Base-by-base conservation (phyloP, 2,329 filamentous ascomycete genomes). In the Pyrenophora teres region DNA sequence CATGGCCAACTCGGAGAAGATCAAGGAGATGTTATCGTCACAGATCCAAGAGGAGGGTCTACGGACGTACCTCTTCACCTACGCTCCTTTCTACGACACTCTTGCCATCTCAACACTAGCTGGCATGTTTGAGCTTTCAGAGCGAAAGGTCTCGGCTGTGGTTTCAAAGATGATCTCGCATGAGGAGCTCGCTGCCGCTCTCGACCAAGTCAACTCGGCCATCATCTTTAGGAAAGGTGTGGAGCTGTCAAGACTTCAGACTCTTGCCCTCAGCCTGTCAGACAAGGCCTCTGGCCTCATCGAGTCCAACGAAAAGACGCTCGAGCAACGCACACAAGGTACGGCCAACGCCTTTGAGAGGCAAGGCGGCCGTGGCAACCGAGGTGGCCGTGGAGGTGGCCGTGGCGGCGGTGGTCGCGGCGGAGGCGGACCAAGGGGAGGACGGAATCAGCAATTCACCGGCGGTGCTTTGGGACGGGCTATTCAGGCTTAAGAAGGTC, bases 201-300 rank as follows among this genome's bases (percentile, higher is more conserved):
- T 99, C 23, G 95, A 99, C 80, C 94, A 99, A 79, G 93, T 99
- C 78, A 97, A 95, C 69, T 87, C 89, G 64, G 95, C 91, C 44
- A 91, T 99, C 77, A 94, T 97, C 79, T 99, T 99, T 90, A 89
- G 94, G 77, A 97, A 99, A 87, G 95, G 94, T 53, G 94, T 99
- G 58, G 95, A 99, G 82, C 86, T 99, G 60, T 96, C 91, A 71
- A 87, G 95, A 65, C 85, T 99, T 60, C 94, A 99, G 80, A 96
- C 90, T 75, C 83, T 99, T 70, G 92, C 95, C 27, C 87, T 99
- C 61, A 94, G 92, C 8, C 83, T 99, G 45, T 91, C 90, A 53
- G 94, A 99, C 81, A 99, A 97, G 84, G 93, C 94, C 52, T 96
- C 92, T 73, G 86, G 88, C 46, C 87, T 99, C 54, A 96, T 97